These are phyloP conservation scores for Yamadazyma nakazawae DNA, from an alignment of 805 yeast genomes.

Conservation along the genomic window DNA sequence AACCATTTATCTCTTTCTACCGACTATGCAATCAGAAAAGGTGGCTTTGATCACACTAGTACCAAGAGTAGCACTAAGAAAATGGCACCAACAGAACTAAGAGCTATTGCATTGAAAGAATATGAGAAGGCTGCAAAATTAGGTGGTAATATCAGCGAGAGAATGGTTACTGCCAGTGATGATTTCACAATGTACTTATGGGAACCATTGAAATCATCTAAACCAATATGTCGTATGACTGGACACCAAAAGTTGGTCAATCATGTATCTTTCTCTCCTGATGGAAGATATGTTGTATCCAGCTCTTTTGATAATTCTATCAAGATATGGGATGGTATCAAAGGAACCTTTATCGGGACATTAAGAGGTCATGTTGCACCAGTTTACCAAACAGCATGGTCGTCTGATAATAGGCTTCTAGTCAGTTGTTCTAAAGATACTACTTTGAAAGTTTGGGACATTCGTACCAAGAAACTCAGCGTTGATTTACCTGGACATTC, in stretches of 20 bases:
- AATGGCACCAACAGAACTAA: constrained; percentile 24
- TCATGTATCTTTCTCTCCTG: constrained; percentile 94
- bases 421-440: constrained; percentile 96
- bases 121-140: constrained; percentile 61
- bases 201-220: constrained; percentile 80
- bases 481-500: constrained; percentile 94
- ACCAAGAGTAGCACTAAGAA: constrained; percentile 36
- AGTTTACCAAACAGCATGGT: constrained; percentile 97
- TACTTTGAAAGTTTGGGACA: constrained; percentile 94
- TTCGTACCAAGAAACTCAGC: constrained; percentile 75
- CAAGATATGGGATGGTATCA: constrained; percentile 93
- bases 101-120: constrained; percentile 52
- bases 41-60: constrained; percentile 76
- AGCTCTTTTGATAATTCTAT: constrained; percentile 95
- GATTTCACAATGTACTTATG: constrained; percentile 97
- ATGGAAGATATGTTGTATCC: constrained; percentile 85
- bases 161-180: constrained; percentile 92
- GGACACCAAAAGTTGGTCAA: constrained; percentile 97
- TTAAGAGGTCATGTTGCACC: constrained; percentile 97
- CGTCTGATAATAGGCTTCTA: constrained; percentile 84
- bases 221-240: constrained; percentile 91
- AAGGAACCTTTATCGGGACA: constrained; percentile 85
- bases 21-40: constrained; percentile 81
- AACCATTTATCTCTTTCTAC: constrained; percentile 91
- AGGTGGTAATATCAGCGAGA: constrained; percentile 58